Evolutionary conservation across 2,329 filamentous ascomycete species (phyloP).

Genomic region (Cladophialophora exuberans): DNA sequence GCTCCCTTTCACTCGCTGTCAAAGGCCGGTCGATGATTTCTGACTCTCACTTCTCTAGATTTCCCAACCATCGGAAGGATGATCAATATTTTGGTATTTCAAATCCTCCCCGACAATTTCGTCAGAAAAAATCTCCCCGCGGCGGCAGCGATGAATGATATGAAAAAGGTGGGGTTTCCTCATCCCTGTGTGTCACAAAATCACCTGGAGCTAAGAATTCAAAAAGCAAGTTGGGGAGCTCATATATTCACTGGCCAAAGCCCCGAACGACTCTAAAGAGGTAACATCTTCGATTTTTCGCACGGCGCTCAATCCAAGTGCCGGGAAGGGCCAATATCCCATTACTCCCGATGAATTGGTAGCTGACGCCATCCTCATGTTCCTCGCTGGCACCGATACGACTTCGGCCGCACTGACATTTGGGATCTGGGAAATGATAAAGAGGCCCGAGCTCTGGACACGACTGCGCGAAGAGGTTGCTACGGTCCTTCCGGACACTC

Average conservation of each 20-base stretch:
- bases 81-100: slow-evolving; percentile 16
- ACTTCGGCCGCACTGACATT: slow-evolving; percentile 36
- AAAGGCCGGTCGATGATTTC: not conserved
- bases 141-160: slow-evolving; percentile 7
- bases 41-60: not conserved
- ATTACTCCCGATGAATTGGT: slow-evolving; percentile 30
- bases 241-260: slow-evolving; percentile 9
- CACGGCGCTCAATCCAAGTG: slow-evolving; percentile 31
- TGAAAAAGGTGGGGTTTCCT: not conserved
- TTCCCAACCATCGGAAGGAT: slow-evolving; percentile 10
- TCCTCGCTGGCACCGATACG: slow-evolving; percentile 39
- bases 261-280: slow-evolving; percentile 11
- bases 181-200: not conserved
- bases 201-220: slow-evolving; percentile 17
- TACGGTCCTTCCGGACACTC: not conserved
- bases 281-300: slow-evolving; percentile 35
- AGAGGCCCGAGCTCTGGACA: slow-evolving; percentile 5
- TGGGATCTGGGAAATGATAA: slow-evolving; percentile 38
- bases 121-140: slow-evolving; percentile 2
- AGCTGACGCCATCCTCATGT: slow-evolving; percentile 37
- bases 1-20: not conserved
- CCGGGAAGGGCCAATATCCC: slow-evolving; percentile 36
- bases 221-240: slow-evolving; percentile 12
- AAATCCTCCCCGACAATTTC: not conserved
- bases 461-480: slow-evolving; percentile 18